Evolutionary conservation across 2,329 filamentous ascomycete species (phyloP), one percentile per base, ranked within the genome.

Genomic region (Cladophialophora yegresii): DNA sequence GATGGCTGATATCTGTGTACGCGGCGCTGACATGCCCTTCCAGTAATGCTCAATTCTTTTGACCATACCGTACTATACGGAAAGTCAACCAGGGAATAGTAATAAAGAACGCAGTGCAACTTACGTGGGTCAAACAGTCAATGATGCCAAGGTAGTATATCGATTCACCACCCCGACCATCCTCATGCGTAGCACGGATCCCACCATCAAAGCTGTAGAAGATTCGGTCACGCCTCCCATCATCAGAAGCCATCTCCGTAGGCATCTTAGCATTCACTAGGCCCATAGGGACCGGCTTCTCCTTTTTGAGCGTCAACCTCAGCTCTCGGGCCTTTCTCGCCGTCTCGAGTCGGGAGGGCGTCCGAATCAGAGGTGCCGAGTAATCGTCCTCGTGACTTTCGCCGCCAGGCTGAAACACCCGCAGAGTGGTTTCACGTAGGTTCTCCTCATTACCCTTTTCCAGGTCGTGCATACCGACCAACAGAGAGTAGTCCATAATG

Each of bases 111-210:
- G 28, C 51, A 13, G 3, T 6, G 36, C 60, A 59, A 85, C 91
- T 86, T 84, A 96, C 92, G 76, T 97, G 92, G 72, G 95, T 99
- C 72, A 99, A 82, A 77, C 95, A 99, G 78, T 99, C 95, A 76
- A 99, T 99, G 72, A 99, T 96, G 40, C 95, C 96, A 7, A 99
- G 86, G 75, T 99, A 99, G 78, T 99, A 99, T 49, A 99, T 92
- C 78, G 96, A 92, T 61, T 97, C 91, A 1, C 89, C 93, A 1
- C 90, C 87, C 16, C 82, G 80, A 67, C 96, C 89, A 77, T 96
- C 88, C 76, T 97, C 92, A 74, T 97, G 92, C 0, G 95, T 98
- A 12, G 95, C 93, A 71, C 89, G 85, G 77, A 97, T 92, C 2
- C 95, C 95, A 55, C 95, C 95, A 74, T 98, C 93, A 71, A 98